Conservation (phyloP, 2,329 filamentous ascomycete species). For the Stemphylium lycopersici region DNA sequence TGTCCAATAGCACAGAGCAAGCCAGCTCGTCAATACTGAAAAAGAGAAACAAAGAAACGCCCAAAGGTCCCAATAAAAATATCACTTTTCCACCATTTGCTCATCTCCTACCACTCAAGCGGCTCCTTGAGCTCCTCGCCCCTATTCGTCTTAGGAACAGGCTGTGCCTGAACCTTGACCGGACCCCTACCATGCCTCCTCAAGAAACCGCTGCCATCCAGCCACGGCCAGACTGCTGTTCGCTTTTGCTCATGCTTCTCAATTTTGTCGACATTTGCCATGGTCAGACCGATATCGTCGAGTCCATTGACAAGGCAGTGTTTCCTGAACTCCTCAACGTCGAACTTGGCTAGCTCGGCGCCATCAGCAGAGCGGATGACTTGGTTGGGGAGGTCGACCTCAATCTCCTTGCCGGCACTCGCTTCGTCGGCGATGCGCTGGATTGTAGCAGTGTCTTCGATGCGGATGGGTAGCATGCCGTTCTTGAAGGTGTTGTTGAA, state of each 20-base stretch:
- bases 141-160: conserved; percentile 86
- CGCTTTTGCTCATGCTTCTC: conserved; percentile 78
- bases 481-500: conserved; percentile 99
- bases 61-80: not conserved
- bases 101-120: conserved; percentile 74
- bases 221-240: conserved; percentile 81
- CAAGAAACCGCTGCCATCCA: conserved; percentile 86
- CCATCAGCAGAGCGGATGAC: conserved; percentile 77
- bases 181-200: conserved; percentile 61
- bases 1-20: not conserved
- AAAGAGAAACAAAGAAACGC: not conserved
- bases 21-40: not conserved
- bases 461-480: conserved; percentile 89
- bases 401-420: conserved; percentile 78
- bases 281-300: conserved; percentile 93
- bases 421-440: conserved; percentile 78
- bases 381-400: conserved; percentile 88
- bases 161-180: conserved; percentile 67
- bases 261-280: conserved; percentile 92
- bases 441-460: conserved; percentile 70
- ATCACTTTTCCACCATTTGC: not conserved
- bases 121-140: conserved; percentile 85
- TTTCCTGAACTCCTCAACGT: conserved; percentile 92
- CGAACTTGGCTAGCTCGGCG: conserved; percentile 76
- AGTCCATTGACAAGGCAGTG: conserved; percentile 93